Evolutionary conservation across 1,139 yeast species (phyloP), one percentile per base, ranked within the genome.

Genomic region (Protomyces lactucae-debilis): DNA sequence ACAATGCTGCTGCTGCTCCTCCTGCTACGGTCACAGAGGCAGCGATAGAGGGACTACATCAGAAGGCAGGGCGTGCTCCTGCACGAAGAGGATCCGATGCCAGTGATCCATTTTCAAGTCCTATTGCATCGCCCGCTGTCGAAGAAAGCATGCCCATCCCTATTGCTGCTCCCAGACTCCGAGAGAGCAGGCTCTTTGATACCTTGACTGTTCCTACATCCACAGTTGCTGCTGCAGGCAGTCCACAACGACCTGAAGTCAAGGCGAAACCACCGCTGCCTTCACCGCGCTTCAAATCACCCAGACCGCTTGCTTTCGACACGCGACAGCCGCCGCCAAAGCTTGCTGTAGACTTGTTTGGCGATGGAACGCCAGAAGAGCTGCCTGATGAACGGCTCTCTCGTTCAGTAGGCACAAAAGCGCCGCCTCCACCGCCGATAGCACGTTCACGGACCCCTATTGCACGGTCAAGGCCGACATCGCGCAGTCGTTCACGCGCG

Each of bases 271-370:
- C 56, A 32, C 61, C 61, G 37, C 61, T 55, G 3, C 61, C 61
- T 16, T 59, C 63, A 9, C 63, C 63, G 45, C 63, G 63, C 23
- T 18, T 59, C 56, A 59, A 59, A 32, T 52, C 57, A 4, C 63
- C 63, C 3, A 23, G 56, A 25, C 57, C 57, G 25, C 12, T 25
- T 5, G 25, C n/a, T 21, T 16, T 14, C 5, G 35, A 28, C 3
- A 9, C 32, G 32, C 28, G 37, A 21, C 23, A 21, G 21, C 56
- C 43, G 32, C 23, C 45, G 43, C 48, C 48, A 21, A 43, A 18
- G 3, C 12, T 18, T 9, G 48, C 14, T 6, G 25, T 43, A 6
- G 48, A n/a, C 12, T 16, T 43, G 9, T 43, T 43, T 23, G 25
- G 48, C 25, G 48, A 43, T 18, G 21, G 9, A 18, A 14, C 55